These are phyloP conservation scores for Calonectria pteridis DNA, from an alignment of 2,329 filamentous ascomycete genomes.

Conservation along the genomic window DNA sequence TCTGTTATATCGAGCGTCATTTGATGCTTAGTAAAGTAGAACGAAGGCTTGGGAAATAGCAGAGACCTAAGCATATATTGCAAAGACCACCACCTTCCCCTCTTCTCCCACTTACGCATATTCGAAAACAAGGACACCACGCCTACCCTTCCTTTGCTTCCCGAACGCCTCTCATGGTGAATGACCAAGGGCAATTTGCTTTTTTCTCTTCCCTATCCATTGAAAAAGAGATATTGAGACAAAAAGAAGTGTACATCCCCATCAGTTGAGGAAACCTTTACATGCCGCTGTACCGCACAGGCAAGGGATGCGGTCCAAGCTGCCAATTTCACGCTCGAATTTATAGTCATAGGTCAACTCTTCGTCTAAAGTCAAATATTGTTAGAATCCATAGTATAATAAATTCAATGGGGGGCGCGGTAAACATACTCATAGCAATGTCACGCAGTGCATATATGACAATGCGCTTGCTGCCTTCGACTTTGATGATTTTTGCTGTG, in stretches of 20 bases:
- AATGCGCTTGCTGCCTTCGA: constrained; percentile 97
- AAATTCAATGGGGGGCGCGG: background rate
- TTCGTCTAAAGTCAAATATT: constrained; percentile 75
- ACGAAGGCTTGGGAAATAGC: constrained; percentile 5
- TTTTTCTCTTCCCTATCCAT: constrained; percentile 28
- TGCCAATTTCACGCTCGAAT: constrained; percentile 97
- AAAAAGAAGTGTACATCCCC: constrained; percentile 35
- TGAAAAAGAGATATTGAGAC: constrained; percentile 14
- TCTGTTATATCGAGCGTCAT: constrained; percentile 22
- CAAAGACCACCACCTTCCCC: constrained; percentile 15
- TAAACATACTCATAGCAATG: constrained; percentile 87
- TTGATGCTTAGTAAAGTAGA: constrained; percentile 33
- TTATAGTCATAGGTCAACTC: constrained; percentile 99
- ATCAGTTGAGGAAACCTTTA: constrained; percentile 98
- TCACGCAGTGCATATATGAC: constrained; percentile 98
- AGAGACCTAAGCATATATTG: constrained; percentile 10
- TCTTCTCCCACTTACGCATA: constrained; percentile 15
- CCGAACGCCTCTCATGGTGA: constrained; percentile 38
- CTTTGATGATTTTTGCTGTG: constrained; percentile 99
- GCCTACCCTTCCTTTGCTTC: constrained; percentile 16
- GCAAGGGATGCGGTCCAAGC: constrained; percentile 95
- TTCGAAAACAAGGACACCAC: constrained; percentile 20
- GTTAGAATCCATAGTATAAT: constrained; percentile 19
- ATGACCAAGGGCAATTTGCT: constrained; percentile 34
- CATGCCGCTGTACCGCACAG: constrained; percentile 95